Evolutionary conservation across 345 rosid species (phyloP).

Genomic region (Ailanthus altissimus): DNA sequence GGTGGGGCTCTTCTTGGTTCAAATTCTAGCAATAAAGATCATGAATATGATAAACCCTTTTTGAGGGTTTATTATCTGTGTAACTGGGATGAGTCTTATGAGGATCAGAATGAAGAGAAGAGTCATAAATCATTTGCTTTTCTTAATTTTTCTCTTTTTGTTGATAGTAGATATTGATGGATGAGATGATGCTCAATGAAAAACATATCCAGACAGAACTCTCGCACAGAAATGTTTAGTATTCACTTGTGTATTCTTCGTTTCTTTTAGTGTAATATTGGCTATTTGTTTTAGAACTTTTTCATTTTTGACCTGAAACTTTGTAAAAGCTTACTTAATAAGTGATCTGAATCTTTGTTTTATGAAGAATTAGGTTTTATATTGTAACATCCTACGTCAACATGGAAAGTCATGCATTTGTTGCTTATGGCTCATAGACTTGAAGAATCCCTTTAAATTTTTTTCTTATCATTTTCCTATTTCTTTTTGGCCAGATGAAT

Average conservation of each 20-base stretch:
- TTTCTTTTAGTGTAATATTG: neutral
- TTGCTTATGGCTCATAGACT: conserved; percentile 7
- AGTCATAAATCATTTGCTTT: neutral
- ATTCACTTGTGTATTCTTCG: no score
- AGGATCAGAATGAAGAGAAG: conserved; percentile 6
- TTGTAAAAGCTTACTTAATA: neutral
- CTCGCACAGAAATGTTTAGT: neutral
- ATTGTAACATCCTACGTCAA: neutral
- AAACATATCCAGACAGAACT: neutral
- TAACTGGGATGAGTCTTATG: no score
- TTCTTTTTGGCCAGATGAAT: conserved; percentile 55
- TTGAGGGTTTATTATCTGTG: neutral
- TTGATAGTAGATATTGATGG: neutral
- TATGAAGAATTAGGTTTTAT: neutral
- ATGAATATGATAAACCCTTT: conserved; percentile 1
- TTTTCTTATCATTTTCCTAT: conserved; percentile 13
- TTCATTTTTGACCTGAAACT: neutral
- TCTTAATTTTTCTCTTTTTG: neutral
- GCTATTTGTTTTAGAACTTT: neutral
- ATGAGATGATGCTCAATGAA: neutral
- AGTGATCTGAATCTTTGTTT: neutral
- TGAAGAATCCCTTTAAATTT: no score
- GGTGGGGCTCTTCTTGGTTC: neutral
- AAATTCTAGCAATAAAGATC: neutral
- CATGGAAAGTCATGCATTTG: conserved; percentile 6